Evolutionary conservation across 345 rosid genomes (phyloP).

Genomic region (Bruguiera parviflora): DNA sequence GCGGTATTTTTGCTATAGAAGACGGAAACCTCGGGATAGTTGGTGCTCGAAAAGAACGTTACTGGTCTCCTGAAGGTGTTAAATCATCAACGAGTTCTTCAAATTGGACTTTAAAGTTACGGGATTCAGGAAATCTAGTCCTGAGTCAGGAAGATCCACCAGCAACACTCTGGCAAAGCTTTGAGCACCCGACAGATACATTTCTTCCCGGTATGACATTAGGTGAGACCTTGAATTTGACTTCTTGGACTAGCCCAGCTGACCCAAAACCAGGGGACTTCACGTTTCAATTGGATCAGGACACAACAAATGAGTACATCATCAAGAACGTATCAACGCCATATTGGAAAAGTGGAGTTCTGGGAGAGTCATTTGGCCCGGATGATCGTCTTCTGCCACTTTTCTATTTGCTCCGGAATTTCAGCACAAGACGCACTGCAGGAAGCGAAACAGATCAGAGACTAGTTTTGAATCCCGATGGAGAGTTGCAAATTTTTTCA

Average conservation of each 20-base stretch:
- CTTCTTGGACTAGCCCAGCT: conserved; percentile 49
- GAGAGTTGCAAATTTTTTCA: conserved; percentile 28
- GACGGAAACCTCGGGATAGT: conserved; percentile 1
- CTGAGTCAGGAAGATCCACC: conserved; percentile 2
- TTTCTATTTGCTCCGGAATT: conserved; percentile 43
- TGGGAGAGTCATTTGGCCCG: conserved; percentile 23
- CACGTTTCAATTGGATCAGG: conserved; percentile 40
- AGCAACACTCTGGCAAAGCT: conserved; percentile 8
- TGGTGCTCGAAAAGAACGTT: conserved; percentile 4
- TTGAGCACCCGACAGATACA: conserved; percentile 21
- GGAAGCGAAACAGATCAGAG: conserved; percentile 14
- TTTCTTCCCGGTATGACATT: conserved; percentile 27
- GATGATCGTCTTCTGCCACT: conserved; percentile 39
- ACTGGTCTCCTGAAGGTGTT: conserved; percentile 8
- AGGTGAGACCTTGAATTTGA: conserved; percentile 28
- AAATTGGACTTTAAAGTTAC: conserved; percentile 21
- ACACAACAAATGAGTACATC: conserved; percentile 24
- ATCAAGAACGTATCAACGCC: conserved; percentile 28
- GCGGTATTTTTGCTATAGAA: conserved; percentile 8
- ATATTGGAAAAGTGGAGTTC: conserved; percentile 49
- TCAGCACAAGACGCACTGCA: conserved; percentile 7
- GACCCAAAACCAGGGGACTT: conserved; percentile 66
- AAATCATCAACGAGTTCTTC: conserved; percentile 2
- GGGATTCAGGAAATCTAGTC: conserved; percentile 44
- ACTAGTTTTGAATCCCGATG: conserved; percentile 34